Evolutionary conservation across 1,139 yeast species (phyloP).

Genomic region (Candida sanyaensis): DNA sequence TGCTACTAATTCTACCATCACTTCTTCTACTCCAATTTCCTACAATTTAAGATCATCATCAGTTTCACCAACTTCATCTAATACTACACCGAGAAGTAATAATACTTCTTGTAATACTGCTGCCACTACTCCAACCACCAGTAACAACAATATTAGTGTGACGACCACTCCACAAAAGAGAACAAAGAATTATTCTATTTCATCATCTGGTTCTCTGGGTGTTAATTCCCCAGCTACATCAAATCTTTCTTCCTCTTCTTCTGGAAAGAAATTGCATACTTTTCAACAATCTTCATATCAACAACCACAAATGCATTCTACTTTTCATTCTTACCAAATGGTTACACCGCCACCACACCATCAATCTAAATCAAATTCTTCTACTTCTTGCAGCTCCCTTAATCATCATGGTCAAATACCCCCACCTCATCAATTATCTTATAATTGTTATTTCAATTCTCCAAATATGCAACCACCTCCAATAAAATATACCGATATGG

Average conservation of each 20-base stretch:
- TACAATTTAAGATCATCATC: constrained; percentile 6
- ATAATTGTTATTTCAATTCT: constrained; percentile 4
- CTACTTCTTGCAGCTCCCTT: no score
- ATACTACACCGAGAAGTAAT: background rate
- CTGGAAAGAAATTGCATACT: constrained; percentile 7
- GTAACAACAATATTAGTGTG: background rate
- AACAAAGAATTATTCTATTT: constrained; percentile 3
- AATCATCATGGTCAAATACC: background rate
- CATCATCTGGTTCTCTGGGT: constrained; percentile 1
- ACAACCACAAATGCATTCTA: constrained; percentile 4
- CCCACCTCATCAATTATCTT: constrained; percentile 5
- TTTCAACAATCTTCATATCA: background rate
- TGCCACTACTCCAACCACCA: constrained; percentile 2
- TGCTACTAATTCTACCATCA: background rate
- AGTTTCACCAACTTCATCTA: constrained; percentile 6
- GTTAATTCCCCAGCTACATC: constrained; percentile 1
- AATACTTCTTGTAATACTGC: constrained; percentile 2
- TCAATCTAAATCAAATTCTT: background rate
- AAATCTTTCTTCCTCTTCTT: background rate
- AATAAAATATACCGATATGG: background rate
- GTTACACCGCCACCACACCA: constrained; percentile 9
- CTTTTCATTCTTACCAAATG: constrained; percentile 5
- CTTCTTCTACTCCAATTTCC: background rate
- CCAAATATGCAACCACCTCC: constrained; percentile 7
- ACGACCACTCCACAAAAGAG: constrained; percentile 9